Evolutionary conservation across 1,284 basidiomycete species (phyloP).

Genomic region (Heterobasidion occidentale): DNA sequence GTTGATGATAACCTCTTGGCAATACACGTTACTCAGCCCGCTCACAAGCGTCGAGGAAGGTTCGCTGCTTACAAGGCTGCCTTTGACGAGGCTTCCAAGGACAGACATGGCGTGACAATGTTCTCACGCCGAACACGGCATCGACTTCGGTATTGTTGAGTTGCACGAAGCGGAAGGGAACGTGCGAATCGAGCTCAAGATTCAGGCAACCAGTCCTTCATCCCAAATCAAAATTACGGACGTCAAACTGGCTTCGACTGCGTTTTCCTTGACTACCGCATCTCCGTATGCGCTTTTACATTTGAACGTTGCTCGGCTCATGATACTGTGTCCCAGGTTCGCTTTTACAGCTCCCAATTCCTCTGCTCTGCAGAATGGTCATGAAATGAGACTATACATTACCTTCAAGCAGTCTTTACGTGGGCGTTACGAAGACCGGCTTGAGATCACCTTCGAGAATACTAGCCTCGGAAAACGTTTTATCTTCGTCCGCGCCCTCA

Average conservation of each 20-base stretch:
- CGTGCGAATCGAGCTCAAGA: background rate
- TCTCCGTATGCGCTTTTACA: background rate
- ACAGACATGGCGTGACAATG: slow-evolving; percentile 33
- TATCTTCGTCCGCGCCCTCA: slow-evolving; percentile 24
- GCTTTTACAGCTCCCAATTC: background rate
- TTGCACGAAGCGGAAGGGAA: background rate
- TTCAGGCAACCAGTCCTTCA: background rate
- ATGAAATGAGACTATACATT: no score
- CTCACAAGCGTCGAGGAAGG: slow-evolving; percentile 18
- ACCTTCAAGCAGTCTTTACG: slow-evolving; percentile 9
- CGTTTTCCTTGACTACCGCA: no score
- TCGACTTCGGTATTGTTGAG: slow-evolving; percentile 33
- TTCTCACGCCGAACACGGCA: slow-evolving; percentile 15
- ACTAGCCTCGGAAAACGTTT: slow-evolving; percentile 19
- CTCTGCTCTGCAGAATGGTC: background rate
- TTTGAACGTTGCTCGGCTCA: no score
- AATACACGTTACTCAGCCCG: background rate
- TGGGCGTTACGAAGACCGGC: slow-evolving; percentile 38
- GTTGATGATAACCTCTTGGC: no score
- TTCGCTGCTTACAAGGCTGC: slow-evolving; percentile 28
- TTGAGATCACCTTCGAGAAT: slow-evolving; percentile 29
- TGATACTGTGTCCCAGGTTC: no score
- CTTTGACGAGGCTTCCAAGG: slow-evolving; percentile 34
- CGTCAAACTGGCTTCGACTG: background rate
- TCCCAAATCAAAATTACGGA: background rate